Evolutionary conservation across 2,329 filamentous ascomycete genomes (phyloP), one percentile per base, ranked within the genome.

Genomic region (Arthrocladium fulminans): DNA sequence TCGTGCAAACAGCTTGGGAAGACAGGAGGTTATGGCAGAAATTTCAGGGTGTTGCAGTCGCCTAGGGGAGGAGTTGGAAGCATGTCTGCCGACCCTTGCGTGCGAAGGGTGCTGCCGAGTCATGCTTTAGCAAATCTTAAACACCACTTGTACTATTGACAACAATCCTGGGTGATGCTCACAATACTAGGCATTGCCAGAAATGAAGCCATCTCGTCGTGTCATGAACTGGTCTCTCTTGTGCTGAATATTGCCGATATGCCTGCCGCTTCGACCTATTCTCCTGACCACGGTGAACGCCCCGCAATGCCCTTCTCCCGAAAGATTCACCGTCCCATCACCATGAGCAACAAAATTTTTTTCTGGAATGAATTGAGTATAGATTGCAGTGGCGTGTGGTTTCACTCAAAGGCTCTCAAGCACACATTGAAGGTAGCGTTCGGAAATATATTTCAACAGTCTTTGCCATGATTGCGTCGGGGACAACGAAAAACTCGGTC

Each of bases 91-190:
- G 19, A 23, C 9, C 10, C 24, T 19, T 12, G 29, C 48, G 48
- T 56, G 39, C 52, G 50, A 35, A 15, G 5, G 32, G 32, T 35
- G 32, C n/a, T 7, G n/a, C n/a, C 32, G 32, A n/a, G 6, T 7
- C 32, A 6, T 15, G 32, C 32, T 35, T n/a, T 40, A 40, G 19
- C 19, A 40, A 40, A 23, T 25, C 40, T 43, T 23, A 12, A 43
- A 27, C 23, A n/a, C 27, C 39, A 24, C 22, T 3, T n/a, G 13
- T 42, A 25, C 15, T 12, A 42, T 15, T 24, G 24, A n/a, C 7
- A 27, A 24, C n/a, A 22, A 8, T 25, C 13, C 17, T n/a, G 17
- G 44, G 20, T 25, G 20, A 17, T 25, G 44, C 44, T 47, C 44
- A 47, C 44, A 47, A 34, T 47, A 17, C 39, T 20, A 22, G 32